Conservation (phyloP, 495 filamentous ascomycete species). For the Tuber brumale region DNA sequence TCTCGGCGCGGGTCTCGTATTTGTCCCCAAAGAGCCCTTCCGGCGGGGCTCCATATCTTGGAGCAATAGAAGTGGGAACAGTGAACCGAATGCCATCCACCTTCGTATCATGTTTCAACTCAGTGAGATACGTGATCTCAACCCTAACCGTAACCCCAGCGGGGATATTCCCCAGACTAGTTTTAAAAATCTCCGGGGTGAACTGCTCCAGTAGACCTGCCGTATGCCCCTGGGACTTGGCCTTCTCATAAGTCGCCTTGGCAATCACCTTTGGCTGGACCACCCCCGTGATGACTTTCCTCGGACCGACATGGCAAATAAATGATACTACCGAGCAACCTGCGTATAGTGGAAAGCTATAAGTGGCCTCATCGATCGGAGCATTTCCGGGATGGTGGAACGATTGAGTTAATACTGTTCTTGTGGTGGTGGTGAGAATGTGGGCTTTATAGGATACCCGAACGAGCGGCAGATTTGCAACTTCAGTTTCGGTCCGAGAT, state of each 20-base stretch:
- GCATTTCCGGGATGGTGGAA: constrained; percentile 50
- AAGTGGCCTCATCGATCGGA: constrained; percentile 50
- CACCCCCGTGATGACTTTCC: constrained; percentile 48
- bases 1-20: constrained; percentile 13
- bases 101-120: constrained; percentile 59
- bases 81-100: constrained; percentile 58
- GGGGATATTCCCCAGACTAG: constrained; percentile 57
- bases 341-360: constrained; percentile 61
- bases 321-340: constrained; percentile 61
- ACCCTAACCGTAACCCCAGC: constrained; percentile 50
- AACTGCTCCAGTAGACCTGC: constrained; percentile 58
- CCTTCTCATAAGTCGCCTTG: constrained; percentile 49
- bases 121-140: constrained; percentile 56
- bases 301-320: constrained; percentile 49
- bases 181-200: constrained; percentile 57
- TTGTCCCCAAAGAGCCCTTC: constrained; percentile 7
- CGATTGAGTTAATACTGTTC: constrained; percentile 55
- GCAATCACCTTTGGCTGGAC: constrained; percentile 59
- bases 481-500: background rate
- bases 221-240: constrained; percentile 51
- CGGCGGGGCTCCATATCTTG: constrained; percentile 55
- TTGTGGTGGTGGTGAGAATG: constrained; percentile 52
- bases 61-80: constrained; percentile 57
- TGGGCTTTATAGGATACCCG: constrained; percentile 50
- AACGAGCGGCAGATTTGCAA: constrained; percentile 51